These are phyloP conservation scores for Crepidotus variabilis DNA, from an alignment of 768 basidiomycete genomes.

Conservation along the genomic window DNA sequence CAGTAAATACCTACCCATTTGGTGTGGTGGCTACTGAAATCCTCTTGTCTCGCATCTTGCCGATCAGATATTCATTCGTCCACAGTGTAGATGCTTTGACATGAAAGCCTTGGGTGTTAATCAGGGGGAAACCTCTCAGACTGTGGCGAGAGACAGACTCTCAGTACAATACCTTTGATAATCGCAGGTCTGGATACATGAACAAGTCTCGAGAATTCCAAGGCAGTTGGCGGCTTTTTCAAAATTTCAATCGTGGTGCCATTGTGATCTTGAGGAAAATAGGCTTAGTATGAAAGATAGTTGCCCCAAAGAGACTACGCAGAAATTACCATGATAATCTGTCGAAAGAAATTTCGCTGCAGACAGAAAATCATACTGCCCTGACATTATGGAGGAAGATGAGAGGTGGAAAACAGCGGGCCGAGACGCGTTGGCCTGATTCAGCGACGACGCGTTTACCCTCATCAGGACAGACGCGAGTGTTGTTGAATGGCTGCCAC, in stretches of 20 bases:
- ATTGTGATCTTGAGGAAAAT: conserved; percentile 47
- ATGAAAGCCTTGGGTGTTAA: conserved; percentile 37
- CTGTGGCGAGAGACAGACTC: neutral
- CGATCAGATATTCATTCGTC: conserved; percentile 59
- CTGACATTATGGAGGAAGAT: neutral
- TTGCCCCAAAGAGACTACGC: neutral
- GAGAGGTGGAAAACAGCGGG: conserved; percentile 1
- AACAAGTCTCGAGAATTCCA: conserved; percentile 68
- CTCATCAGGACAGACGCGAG: neutral
- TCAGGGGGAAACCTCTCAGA: neutral
- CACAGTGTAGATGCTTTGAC: conserved; percentile 52
- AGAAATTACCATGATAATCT: conserved; percentile 38
- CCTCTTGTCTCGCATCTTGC: conserved; percentile 45
- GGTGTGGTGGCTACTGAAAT: conserved; percentile 83
- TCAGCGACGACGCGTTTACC: too few species aligned
- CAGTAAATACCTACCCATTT: conserved; percentile 52
- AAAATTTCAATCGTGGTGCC: conserved; percentile 47
- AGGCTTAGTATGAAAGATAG: neutral
- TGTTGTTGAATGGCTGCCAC: neutral
- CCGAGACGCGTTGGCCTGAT: neutral
- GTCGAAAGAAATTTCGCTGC: conserved; percentile 22
- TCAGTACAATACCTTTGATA: conserved; percentile 50
- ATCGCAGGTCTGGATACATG: conserved; percentile 71
- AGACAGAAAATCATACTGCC: neutral
- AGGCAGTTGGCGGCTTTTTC: conserved; percentile 52